Base-by-base conservation (phyloP, 108 stramenopile genomes). In the Nitzschia palea region DNA sequence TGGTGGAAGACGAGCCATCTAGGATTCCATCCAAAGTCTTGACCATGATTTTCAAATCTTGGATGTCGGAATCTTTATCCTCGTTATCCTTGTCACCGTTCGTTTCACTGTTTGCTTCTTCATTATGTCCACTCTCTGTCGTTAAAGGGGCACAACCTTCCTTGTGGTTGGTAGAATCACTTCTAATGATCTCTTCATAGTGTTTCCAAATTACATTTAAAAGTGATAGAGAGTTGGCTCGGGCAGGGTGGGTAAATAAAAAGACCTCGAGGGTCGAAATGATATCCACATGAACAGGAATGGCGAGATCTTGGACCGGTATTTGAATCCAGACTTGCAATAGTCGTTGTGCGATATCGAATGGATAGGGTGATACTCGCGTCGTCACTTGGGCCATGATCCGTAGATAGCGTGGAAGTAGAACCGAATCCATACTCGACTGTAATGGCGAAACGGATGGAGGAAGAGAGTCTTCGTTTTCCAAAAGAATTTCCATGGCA, bases 341-440 rank as follows among this genome's bases (percentile, higher is more conserved):
- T 6, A 62, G 23, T 3, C 18, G 4, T 47, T 29, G 6, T 47
- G 44, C 62, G 12, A 62, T 12, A 9, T 44, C 30, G 14, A 17
- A 5, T 3, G 62, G 52, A 36, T 53, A 65, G 37, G 20, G 23
- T 18, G 28, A 4, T 31, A 65, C 25, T 52, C 65, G 50, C 12
- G 51, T 6, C 5, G 57, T 61, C 14, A 67, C 73, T 53, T 67
- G 65, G 15, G 65, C 23, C 23, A 74, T 30, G 18, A 74, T 37
- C 27, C 65, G 57, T 6, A 67, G 29, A 47, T 67, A 74, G 6
- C 54, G 23, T 30, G 5, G 10, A 15, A 32, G 28, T 29, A 55
- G 10, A 20, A 29, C 6, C 54, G 3, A 5, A 14, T 55, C 54
- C 18, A 9, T 40, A 10, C 12, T 6, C 6, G 6, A 6, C 12